phyloP scores from a whole-genome alignment of 2,329 filamentous ascomycete species.

The Periconia macrospinosa region DNA sequence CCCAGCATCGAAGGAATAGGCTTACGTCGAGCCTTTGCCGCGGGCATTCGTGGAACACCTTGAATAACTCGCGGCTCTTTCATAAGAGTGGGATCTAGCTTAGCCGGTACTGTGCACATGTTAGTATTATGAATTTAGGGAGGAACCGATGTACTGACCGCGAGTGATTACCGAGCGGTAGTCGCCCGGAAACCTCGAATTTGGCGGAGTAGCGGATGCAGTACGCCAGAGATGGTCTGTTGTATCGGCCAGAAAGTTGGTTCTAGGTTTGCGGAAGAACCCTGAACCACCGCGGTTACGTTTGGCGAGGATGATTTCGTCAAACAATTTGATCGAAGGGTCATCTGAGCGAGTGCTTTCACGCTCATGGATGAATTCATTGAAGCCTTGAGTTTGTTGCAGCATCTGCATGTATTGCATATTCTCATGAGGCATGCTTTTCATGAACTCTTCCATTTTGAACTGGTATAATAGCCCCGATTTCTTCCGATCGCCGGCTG shows the following conservation, averaged over 20 bases:
- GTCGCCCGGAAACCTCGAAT: constrained; percentile 57
- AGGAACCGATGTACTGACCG: constrained; percentile 56
- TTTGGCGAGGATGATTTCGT: constrained; percentile 83
- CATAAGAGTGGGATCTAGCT: constrained; percentile 84
- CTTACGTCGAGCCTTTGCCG: constrained; percentile 52
- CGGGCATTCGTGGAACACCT: constrained; percentile 70
- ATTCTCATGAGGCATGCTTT: constrained; percentile 65
- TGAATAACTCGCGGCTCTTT: constrained; percentile 89
- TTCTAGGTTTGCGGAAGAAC: constrained; percentile 62
- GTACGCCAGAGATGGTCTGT: constrained; percentile 80
- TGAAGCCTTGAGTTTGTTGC: constrained; percentile 71
- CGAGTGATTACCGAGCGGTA: constrained; percentile 55
- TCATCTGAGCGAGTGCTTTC: constrained; percentile 66
- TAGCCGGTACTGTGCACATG: constrained; percentile 71
- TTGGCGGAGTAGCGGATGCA: constrained; percentile 60
- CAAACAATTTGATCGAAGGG: constrained; percentile 73
- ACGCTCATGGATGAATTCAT: constrained; percentile 82
- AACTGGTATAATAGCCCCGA: constrained; percentile 65
- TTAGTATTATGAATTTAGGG: constrained; percentile 51
- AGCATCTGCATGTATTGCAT: constrained; percentile 65
- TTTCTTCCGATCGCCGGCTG: constrained; percentile 64
- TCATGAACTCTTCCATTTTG: constrained; percentile 68
- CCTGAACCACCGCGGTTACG: constrained; percentile 67
- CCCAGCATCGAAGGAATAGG: constrained; percentile 50
- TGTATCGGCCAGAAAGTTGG: constrained; percentile 69